Conservation (phyloP, 495 filamentous ascomycete genomes). For the Trichodelitschia bisporula region DNA sequence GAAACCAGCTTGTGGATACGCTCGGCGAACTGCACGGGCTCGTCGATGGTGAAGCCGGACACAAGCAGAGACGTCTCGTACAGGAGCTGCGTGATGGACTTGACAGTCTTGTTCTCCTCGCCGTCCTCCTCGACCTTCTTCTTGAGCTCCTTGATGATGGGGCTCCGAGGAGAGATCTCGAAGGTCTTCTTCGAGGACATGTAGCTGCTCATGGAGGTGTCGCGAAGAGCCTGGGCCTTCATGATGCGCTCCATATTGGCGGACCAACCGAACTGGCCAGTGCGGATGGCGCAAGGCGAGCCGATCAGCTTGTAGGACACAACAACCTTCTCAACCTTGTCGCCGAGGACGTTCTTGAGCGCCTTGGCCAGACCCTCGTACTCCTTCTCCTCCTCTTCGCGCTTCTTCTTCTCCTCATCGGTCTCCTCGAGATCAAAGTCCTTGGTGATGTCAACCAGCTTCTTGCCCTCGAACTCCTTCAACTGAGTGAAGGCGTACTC, state of each 20-base stretch:
- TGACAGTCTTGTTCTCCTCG: conserved; percentile 93
- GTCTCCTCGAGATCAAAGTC: conserved; percentile 99
- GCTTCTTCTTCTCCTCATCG: conserved; percentile 94
- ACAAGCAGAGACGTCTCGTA: conserved; percentile 97
- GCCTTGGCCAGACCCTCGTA: conserved; percentile 81
- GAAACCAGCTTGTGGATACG: conserved; percentile 98
- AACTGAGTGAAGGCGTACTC: conserved; percentile 99
- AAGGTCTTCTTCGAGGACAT: conserved; percentile 99
- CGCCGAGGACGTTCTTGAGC: conserved; percentile 95
- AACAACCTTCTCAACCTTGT: conserved; percentile 99
- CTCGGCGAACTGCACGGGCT: conserved; percentile 91
- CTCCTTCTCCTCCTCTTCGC: conserved; percentile 95
- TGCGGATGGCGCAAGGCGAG: conserved; percentile 94
- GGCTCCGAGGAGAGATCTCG: conserved; percentile 94
- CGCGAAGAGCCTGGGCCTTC: conserved; percentile 99
- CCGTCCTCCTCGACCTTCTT: conserved; percentile 94
- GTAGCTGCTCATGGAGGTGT: conserved; percentile 98
- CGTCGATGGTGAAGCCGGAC: conserved; percentile 97
- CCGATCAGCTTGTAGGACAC: conserved; percentile 95
- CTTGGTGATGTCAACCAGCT: conserved; percentile 99
- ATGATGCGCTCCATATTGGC: conserved; percentile 99
- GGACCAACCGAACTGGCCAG: conserved; percentile 98
- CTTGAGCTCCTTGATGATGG: conserved; percentile 94
- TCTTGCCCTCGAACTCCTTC: conserved; percentile 99
- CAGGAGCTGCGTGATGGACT: conserved; percentile 90